Evolutionary conservation across 257 asterid genomes (phyloP).

Genomic region (Thymus mandschuricus): DNA sequence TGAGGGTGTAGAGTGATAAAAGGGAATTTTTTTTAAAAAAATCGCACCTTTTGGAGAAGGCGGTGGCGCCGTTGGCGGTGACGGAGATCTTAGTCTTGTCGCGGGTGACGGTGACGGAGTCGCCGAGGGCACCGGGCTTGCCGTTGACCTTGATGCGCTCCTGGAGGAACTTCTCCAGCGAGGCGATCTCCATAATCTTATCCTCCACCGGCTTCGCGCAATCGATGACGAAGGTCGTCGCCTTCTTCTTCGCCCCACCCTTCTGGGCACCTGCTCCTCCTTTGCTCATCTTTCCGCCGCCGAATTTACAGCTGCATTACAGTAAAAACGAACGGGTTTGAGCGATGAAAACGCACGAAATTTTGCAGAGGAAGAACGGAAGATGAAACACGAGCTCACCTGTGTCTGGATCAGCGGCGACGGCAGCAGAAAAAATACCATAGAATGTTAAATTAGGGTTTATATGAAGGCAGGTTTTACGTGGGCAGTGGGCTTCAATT

Average conservation of each 20-base stretch:
- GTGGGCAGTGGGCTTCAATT: background rate
- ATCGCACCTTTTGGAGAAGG: slow-evolving; percentile 54
- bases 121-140: slow-evolving; percentile 60
- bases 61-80: slow-evolving; percentile 39
- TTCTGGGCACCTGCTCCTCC: slow-evolving; percentile 37
- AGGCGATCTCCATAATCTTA: slow-evolving; percentile 57
- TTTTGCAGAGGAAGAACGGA: background rate
- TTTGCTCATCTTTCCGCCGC: slow-evolving; percentile 49
- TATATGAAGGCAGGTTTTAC: slow-evolving; percentile 12
- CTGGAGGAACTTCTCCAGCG: slow-evolving; percentile 58
- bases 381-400: slow-evolving; percentile 17
- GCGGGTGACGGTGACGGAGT: slow-evolving; percentile 46
- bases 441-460: slow-evolving; percentile 8
- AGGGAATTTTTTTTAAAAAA: background rate
- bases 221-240: slow-evolving; percentile 45
- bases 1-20: no score
- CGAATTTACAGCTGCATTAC: slow-evolving; percentile 19
- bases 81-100: slow-evolving; percentile 57
- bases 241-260: slow-evolving; percentile 63
- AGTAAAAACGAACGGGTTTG: background rate
- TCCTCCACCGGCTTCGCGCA: slow-evolving; percentile 62
- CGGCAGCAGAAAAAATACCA: background rate
- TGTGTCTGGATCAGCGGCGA: slow-evolving; percentile 27
- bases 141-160: slow-evolving; percentile 63
- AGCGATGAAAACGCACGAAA: background rate